Percentiles rank a stretch among this genome's conserved stretches.
Conservation (phyloP, 148 eudicot species). For the Rhododendron griersonianum region DNA sequence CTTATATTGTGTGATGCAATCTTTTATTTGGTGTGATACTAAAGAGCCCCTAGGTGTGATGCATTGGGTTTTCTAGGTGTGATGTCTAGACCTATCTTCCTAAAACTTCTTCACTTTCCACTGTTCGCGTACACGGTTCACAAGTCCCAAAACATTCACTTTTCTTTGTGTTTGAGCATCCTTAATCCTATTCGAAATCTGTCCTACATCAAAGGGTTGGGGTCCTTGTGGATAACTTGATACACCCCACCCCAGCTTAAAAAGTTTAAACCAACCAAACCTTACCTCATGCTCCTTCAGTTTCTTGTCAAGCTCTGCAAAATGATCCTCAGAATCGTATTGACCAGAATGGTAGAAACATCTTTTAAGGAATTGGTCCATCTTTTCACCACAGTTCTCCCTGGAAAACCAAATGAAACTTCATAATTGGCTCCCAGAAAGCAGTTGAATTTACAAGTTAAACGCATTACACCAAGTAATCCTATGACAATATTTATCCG, state of each 20-base stretch:
- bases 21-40: no score
- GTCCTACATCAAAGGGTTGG: background rate
- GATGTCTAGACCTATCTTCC: no score
- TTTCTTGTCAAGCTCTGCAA: conserved; percentile 67
- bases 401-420: conserved; percentile 30
- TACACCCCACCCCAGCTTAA: background rate
- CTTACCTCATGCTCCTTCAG: conserved; percentile 86
- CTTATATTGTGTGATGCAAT: no score
- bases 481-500: background rate
- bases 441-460: background rate
- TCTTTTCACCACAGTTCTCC: conserved; percentile 84
- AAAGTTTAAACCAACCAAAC: background rate
- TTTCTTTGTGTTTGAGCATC: no score
- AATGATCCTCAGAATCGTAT: conserved; percentile 66
- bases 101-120: no score
- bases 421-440: background rate
- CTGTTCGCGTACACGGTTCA: no score
- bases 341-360: conserved; percentile 91
- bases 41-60: no score
- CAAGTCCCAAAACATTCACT: no score
- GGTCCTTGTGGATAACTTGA: background rate
- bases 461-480: background rate
- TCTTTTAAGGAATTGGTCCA: conserved; percentile 80
- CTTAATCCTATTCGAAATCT: no score
- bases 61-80: no score